A percentile compares a stretch with the other conserved stretches of the same genome.
Conservation (phyloP, 768 basidiomycete genomes). For the Suillus occidentalis region DNA sequence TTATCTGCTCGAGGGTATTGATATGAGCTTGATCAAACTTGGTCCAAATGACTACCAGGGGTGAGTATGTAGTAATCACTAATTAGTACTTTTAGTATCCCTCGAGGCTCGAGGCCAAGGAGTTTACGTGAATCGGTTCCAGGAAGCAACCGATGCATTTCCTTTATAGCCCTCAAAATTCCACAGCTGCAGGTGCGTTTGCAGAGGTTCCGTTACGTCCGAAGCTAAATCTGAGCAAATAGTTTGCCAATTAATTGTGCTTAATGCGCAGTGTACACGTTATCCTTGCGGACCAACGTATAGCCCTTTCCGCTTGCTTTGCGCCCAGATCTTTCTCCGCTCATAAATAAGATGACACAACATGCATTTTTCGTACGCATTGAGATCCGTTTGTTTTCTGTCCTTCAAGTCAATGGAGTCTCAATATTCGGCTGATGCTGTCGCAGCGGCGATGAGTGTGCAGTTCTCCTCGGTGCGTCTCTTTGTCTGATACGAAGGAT, state of each 20-base stretch:
- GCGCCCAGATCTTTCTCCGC: background rate
- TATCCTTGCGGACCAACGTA: background rate
- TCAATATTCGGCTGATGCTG: background rate
- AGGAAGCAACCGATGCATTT: too few species aligned
- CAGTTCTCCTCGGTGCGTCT: background rate
- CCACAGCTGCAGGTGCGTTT: background rate
- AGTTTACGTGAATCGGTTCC: too few species aligned
- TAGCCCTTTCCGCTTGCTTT: background rate
- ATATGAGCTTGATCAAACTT: too few species aligned
- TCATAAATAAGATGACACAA: too few species aligned
- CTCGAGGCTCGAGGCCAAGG: too few species aligned
- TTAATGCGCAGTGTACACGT: background rate
- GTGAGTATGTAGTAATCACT: too few species aligned
- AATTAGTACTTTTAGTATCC: too few species aligned
- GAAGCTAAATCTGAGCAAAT: background rate
- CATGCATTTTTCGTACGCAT: background rate
- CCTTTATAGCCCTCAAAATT: too few species aligned
- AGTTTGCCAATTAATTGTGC: background rate
- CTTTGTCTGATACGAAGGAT: background rate
- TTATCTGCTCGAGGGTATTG: too few species aligned
- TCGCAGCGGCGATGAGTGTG: slow-evolving; percentile 2
- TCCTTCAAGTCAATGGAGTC: background rate
- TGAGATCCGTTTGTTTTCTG: background rate
- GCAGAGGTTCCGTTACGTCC: background rate
- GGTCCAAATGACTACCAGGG: too few species aligned